Base-by-base conservation (phyloP, 202 grass and related monocot genomes). In the Schoenoplectus triqueter region DNA sequence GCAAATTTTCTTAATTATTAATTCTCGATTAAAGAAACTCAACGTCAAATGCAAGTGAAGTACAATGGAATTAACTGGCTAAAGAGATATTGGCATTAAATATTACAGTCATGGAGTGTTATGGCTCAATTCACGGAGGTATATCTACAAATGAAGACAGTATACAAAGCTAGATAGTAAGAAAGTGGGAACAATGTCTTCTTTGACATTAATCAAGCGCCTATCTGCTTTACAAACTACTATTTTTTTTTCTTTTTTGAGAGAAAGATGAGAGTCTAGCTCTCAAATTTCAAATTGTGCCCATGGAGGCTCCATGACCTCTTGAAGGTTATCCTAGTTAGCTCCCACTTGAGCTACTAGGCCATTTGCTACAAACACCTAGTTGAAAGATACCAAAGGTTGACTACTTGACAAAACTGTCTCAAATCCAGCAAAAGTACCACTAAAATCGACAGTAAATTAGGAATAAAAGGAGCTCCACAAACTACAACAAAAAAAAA, bases 71-170 rank as follows among this genome's bases (percentile, higher is more conserved):
- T 31, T 31, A 31, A 31, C 31, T 54, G 3, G 48, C 8, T 74
- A 5, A 75, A 10, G 31, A 39, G 9, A 0, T 54, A 75, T 22
- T 74, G 47, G 3, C 31, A 52, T 2, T 60, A 31, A 78, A 78
- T 57, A 78, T 78, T 42, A 42, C 21, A 60, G 22, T 44, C 74
- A 55, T 61, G 3, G 11, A 60, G 31, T 78, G 13, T 60, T 13
- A 60, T n/a, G 55, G 22, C n/a, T 78, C 15, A 57, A 77, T 60
- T 44, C 54, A 78, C 74, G 42, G 31, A 78, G 31, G 51, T 77
- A 40, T n/a, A n/a, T 48, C 48, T 14, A 77, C 50, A 55, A 50
- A 77, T 55, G 1, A 49, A 54, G 55, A 55, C 9, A 54, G 19
- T 13, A 7, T 1, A 52, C n/a, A 72, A 20, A 72, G 0, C 70